Conservation (phyloP, 352 stramenopile species). For the Pythium myriotylum region DNA sequence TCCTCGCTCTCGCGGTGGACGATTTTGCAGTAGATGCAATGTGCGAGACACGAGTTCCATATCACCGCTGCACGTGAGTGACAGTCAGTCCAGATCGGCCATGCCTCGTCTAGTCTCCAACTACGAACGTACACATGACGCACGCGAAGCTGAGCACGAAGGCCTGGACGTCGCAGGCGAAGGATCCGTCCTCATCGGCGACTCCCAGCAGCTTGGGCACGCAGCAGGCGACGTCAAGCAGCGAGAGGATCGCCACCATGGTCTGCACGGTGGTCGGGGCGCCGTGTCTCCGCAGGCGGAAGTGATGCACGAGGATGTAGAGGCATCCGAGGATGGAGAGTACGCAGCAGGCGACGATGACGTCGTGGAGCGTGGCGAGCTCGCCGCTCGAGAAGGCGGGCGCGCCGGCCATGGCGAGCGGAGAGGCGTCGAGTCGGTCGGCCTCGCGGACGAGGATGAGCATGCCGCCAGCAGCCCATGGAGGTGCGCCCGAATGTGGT, state of each 20-base stretch:
- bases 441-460: constrained; percentile 10
- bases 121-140: constrained; percentile 51
- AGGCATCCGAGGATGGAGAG: constrained; percentile 28
- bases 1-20: constrained; percentile 69
- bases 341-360: constrained; percentile 21
- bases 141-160: constrained; percentile 54
- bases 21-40: constrained; percentile 75
- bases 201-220: constrained; percentile 58
- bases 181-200: constrained; percentile 23
- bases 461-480: constrained; percentile 3
- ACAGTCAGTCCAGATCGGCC: not conserved
- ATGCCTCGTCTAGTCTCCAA: not conserved
- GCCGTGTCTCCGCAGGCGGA: constrained; percentile 22
- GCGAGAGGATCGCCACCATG: constrained; percentile 74
- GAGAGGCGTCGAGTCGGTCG: too few species aligned
- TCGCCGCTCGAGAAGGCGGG: constrained; percentile 18
- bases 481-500: constrained; percentile 24
- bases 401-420: not conserved
- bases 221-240: constrained; percentile 53
- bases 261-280: constrained; percentile 56
- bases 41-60: constrained; percentile 72
- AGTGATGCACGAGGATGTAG: constrained; percentile 31
- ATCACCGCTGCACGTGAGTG: constrained; percentile 39
- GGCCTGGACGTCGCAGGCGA: constrained; percentile 53
- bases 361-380: constrained; percentile 23